Evolutionary conservation across 164 flowering plant genomes (phyloP).

Genomic region (Chimonanthus praecox): DNA sequence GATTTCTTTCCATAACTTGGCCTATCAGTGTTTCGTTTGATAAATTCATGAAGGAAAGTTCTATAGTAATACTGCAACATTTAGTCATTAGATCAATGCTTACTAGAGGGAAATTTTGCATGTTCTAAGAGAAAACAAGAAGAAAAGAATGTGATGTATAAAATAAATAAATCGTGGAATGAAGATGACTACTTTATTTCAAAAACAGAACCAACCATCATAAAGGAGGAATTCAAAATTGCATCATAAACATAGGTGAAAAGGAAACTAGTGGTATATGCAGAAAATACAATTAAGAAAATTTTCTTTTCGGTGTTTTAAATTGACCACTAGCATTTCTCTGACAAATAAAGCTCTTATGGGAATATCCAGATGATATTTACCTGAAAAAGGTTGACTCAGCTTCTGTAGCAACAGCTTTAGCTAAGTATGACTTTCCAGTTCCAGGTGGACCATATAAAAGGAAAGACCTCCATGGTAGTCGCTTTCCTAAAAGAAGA

Average conservation of each 20-base stretch:
- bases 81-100: no score
- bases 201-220: background rate
- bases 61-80: no score
- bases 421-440: constrained; percentile 95
- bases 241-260: background rate
- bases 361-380: background rate
- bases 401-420: constrained; percentile 98
- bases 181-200: no score
- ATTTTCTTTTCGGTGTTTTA: no score
- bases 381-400: constrained; percentile 97
- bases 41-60: no score
- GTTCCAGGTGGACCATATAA: constrained; percentile 99
- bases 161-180: no score
- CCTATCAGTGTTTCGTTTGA: no score
- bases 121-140: no score
- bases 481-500: constrained; percentile 63
- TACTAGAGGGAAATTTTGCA: no score
- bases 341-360: background rate
- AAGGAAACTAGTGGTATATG: background rate
- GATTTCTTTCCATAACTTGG: no score
- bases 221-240: background rate
- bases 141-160: no score
- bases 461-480: constrained; percentile 95
- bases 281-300: no score
- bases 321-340: background rate